These are phyloP conservation scores for Hypoxylon sp. DNA, from an alignment of 2,329 filamentous ascomycete genomes.

Conservation along the genomic window DNA sequence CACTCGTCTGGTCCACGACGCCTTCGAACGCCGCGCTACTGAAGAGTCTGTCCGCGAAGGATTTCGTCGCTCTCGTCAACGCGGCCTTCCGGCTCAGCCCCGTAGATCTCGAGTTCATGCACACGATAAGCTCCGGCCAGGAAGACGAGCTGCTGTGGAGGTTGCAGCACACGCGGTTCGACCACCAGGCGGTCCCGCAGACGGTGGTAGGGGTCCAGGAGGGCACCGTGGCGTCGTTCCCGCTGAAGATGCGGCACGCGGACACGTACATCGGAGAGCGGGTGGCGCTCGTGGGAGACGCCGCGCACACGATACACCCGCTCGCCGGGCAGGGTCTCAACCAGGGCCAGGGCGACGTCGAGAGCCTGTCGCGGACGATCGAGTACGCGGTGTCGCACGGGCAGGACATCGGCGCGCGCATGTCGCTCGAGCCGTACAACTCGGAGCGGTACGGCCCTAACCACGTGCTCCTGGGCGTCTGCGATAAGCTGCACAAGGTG, in stretches of 20 bases:
- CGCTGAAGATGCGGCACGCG: conserved; percentile 91
- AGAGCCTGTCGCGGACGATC: conserved; percentile 80
- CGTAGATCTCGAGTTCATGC: conserved; percentile 86
- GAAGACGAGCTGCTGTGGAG: conserved; percentile 88
- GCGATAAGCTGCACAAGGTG: conserved; percentile 92
- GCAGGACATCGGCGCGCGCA: conserved; percentile 83
- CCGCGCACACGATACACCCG: conserved; percentile 94
- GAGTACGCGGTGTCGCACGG: conserved; percentile 83
- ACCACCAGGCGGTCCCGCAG: conserved; percentile 71
- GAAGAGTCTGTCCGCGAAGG: conserved; percentile 77
- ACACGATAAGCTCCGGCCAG: conserved; percentile 70
- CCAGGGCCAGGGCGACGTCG: conserved; percentile 89
- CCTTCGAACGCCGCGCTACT: conserved; percentile 81
- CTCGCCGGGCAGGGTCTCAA: conserved; percentile 96
- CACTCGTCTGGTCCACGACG: conserved; percentile 95
- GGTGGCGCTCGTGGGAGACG: conserved; percentile 92
- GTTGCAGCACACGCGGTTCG: conserved; percentile 73
- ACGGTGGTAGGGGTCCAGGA: conserved; percentile 78
- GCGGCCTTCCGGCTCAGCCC: conserved; percentile 87
- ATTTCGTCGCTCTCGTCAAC: conserved; percentile 91
- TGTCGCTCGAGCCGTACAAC: conserved; percentile 85
- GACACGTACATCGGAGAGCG: conserved; percentile 91
- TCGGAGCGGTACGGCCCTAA: conserved; percentile 86
- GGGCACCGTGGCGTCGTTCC: conserved; percentile 87
- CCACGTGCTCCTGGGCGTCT: conserved; percentile 80